A percentile compares a stretch with the other conserved stretches of the same genome.
phyloP scores from a whole-genome alignment of 2,329 filamentous ascomycete species.

The Capronia epimyces region DNA sequence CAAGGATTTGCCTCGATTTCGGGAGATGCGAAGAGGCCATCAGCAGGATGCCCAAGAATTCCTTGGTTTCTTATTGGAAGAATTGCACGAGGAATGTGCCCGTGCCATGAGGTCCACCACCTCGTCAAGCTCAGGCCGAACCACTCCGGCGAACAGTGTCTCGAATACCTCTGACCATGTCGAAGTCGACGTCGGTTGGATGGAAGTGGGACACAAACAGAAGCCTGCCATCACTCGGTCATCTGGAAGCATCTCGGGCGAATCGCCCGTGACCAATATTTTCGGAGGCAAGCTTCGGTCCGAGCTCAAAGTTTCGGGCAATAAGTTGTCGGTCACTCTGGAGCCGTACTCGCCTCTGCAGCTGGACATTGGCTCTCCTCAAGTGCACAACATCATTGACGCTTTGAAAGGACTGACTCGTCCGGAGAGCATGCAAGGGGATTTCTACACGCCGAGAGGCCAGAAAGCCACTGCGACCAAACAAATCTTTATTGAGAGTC shows the following conservation, averaged over 20 bases:
- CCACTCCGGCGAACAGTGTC: slow-evolving; percentile 39
- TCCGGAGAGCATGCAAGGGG: slow-evolving; percentile 76
- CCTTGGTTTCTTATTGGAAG: slow-evolving; percentile 83
- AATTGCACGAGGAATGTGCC: slow-evolving; percentile 86
- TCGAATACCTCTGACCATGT: slow-evolving; percentile 43
- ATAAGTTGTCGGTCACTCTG: slow-evolving; percentile 84
- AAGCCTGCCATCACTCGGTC: slow-evolving; percentile 79
- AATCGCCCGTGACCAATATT: slow-evolving; percentile 86
- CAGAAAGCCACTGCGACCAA: slow-evolving; percentile 76
- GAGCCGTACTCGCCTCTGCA: slow-evolving; percentile 94
- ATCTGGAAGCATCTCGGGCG: slow-evolving; percentile 65
- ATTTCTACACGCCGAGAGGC: slow-evolving; percentile 74
- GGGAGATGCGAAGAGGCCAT: slow-evolving; percentile 88
- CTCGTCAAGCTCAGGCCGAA: slow-evolving; percentile 41
- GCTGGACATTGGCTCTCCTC: slow-evolving; percentile 81
- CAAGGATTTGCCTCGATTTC: slow-evolving; percentile 76
- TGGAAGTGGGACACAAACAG: slow-evolving; percentile 90
- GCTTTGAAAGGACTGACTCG: slow-evolving; percentile 79
- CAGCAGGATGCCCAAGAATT: slow-evolving; percentile 99
- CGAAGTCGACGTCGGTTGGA: slow-evolving; percentile 64
- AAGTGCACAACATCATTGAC: slow-evolving; percentile 87
- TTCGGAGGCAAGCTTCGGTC: slow-evolving; percentile 89
- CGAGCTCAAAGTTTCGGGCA: slow-evolving; percentile 77
- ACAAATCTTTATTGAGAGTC: slow-evolving; percentile 86
- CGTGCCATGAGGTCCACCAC: slow-evolving; percentile 61